A percentile compares a stretch with the other conserved stretches of the same genome.
These are phyloP conservation scores for Bruguiera gymnorhiza DNA, from an alignment of 345 rosid species.

Conservation along the genomic window DNA sequence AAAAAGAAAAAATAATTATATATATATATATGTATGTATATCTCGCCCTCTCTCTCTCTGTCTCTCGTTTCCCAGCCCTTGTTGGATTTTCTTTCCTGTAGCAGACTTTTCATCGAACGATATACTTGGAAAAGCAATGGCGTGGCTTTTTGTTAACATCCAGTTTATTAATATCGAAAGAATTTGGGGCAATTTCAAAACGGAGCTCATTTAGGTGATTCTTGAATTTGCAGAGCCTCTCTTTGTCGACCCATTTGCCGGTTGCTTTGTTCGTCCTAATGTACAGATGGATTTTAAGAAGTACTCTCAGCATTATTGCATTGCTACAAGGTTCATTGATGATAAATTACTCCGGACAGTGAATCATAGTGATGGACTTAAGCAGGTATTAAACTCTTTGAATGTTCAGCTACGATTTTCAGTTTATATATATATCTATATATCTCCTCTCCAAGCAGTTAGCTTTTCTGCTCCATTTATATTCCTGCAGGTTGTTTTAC, in stretches of 20 bases:
- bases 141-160: neutral
- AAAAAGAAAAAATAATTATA: no score
- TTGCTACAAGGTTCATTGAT: constrained; percentile 81
- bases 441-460: constrained; percentile 3
- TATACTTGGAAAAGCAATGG: neutral
- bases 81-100: constrained; percentile 1
- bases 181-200: neutral
- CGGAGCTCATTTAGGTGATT: neutral
- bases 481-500: constrained; percentile 68
- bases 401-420: neutral
- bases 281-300: constrained; percentile 43
- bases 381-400: constrained; percentile 51
- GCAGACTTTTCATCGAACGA: constrained; percentile 27
- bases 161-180: neutral
- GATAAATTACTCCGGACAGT: constrained; percentile 60
- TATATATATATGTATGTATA: no score
- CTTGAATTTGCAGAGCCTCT: constrained; percentile 62
- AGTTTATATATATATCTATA: neutral
- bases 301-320: constrained; percentile 54
- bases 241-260: constrained; percentile 77
- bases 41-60: neutral
- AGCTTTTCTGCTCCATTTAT: constrained; percentile 6
- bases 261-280: constrained; percentile 61
- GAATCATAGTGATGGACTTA: constrained; percentile 63
- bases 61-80: neutral